Base-by-base conservation (phyloP, 805 yeast genomes). In the Cyberlindnera misumaiensis region DNA sequence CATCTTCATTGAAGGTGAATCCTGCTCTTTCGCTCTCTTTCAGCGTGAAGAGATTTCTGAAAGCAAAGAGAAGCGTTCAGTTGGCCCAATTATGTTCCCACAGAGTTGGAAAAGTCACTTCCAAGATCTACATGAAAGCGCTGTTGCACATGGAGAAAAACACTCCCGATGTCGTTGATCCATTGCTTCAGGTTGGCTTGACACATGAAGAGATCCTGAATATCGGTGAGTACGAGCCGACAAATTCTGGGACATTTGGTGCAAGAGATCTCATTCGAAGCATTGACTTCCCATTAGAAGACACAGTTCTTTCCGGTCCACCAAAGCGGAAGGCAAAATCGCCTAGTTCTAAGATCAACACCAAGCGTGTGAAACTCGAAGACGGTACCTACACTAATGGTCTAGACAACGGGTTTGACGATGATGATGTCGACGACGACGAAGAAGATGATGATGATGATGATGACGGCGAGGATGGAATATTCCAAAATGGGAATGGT, bases 61-160 rank as follows among this genome's bases (percentile, higher is more conserved):
- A 86, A 52, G 62, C 72, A 26, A 68, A 80, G 51, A 72, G 97
- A 47, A 70, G 83, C 10, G 58, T 64, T 32, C 83, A 83, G 47
- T 66, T 93, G 12, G 74, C 67, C 1, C 73, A 74, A 26, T 68
- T 83, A 35, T 83, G 81, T 11, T 66, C 70, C 24, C 80, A 82
- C 33, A 70, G 86, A 38, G 60, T 88, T 25, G 97, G 97, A 3
- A 60, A 69, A 6, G 58, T 83, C 3, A 68, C 94, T 0, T 69
- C 93, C 0, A 59, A 67, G 32, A 69, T 93, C 10, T 90, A 84
- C 55, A 66, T 67, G 33, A 58, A 68, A 10, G 76, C 80, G 4
- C 68, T 93, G 41, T 47, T 59, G 13, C 53, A 71, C 29, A 65
- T 83, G 14, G 96, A 87, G 56, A 68, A 64, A 45, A 64, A 63